Conservation (phyloP, 345 rosid genomes). For the Citrus australasica region DNA sequence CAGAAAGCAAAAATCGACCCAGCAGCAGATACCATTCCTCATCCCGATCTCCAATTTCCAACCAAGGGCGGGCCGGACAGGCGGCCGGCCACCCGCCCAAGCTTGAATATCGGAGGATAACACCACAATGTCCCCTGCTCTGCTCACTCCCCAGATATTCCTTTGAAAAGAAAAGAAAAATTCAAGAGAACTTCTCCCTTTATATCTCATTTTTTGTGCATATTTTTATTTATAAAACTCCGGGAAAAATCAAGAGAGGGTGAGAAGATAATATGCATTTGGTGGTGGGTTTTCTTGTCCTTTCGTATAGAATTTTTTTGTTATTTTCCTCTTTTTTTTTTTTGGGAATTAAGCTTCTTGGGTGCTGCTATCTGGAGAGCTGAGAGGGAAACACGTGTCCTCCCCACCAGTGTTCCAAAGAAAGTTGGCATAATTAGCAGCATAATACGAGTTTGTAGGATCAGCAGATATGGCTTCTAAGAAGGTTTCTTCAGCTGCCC, state of each 20-base stretch:
- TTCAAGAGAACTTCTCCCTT: not conserved
- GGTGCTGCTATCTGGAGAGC: slow-evolving; percentile 19
- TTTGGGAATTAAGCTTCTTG: slow-evolving; percentile 6
- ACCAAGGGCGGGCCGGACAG: too few relatives aligned
- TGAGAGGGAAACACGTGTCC: slow-evolving; percentile 86
- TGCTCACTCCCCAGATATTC: not conserved
- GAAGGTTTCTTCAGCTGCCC: slow-evolving; percentile 96
- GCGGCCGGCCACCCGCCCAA: too few relatives aligned
- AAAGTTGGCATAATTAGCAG: slow-evolving; percentile 85
- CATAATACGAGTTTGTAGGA: slow-evolving; percentile 62
- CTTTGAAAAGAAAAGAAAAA: not conserved
- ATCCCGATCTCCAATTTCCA: not conserved
- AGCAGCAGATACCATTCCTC: not conserved
- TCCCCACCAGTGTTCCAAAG: slow-evolving; percentile 96
- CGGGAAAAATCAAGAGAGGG: not conserved
- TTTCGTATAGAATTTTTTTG: not conserved
- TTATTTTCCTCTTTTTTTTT: not conserved
- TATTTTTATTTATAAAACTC: not conserved
- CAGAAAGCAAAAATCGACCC: not conserved
- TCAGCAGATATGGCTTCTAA: slow-evolving; percentile 80
- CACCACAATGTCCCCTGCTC: not conserved
- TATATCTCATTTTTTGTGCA: not conserved
- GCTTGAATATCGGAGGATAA: not conserved
- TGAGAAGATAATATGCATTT: not conserved
- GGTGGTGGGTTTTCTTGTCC: not conserved